A percentile compares a stretch with the other conserved stretches of the same genome.
phyloP scores from a whole-genome alignment of 1,284 basidiomycete genomes.

The Fistulinella cinereoalba region DNA sequence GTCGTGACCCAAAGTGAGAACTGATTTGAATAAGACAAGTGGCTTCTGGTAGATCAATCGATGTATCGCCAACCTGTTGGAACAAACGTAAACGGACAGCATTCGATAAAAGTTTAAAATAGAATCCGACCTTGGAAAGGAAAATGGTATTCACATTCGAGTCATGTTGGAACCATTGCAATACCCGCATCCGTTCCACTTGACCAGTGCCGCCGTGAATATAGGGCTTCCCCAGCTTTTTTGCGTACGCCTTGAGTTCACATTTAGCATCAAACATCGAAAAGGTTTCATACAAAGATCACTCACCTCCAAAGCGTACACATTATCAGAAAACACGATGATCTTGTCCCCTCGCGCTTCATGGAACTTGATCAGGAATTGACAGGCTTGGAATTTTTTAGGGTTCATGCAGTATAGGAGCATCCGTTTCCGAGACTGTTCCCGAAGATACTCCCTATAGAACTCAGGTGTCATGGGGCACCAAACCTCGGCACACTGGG shows the following conservation, averaged over 20 bases:
- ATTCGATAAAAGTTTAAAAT: slow-evolving; percentile 6
- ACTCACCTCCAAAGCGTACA: slow-evolving; percentile 89
- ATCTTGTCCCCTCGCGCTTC: slow-evolving; percentile 98
- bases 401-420: slow-evolving; percentile 99
- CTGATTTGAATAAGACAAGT: slow-evolving; percentile 99
- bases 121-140: slow-evolving; percentile 77
- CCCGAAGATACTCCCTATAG: slow-evolving; percentile 95
- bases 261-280: background rate
- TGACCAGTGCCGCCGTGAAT: slow-evolving; percentile 98
- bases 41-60: slow-evolving; percentile 98
- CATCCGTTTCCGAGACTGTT: slow-evolving; percentile 91
- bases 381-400: slow-evolving; percentile 98
- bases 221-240: slow-evolving; percentile 90
- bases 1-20: slow-evolving; percentile 97
- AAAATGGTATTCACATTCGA: slow-evolving; percentile 98
- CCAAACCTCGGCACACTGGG: slow-evolving; percentile 97
- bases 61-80: slow-evolving; percentile 92
- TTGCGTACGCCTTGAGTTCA: slow-evolving; percentile 84
- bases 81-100: slow-evolving; percentile 15
- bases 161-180: slow-evolving; percentile 95
- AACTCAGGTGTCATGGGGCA: slow-evolving; percentile 99
- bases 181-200: slow-evolving; percentile 91
- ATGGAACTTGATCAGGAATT: slow-evolving; percentile 98
- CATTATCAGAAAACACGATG: slow-evolving; percentile 99
- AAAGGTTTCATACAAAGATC: background rate